A percentile compares a stretch with the other conserved stretches of the same genome.
Evolutionary conservation across 2,329 filamentous ascomycete species (phyloP).

Genomic region (Ceratocystiopsis brevicomis): DNA sequence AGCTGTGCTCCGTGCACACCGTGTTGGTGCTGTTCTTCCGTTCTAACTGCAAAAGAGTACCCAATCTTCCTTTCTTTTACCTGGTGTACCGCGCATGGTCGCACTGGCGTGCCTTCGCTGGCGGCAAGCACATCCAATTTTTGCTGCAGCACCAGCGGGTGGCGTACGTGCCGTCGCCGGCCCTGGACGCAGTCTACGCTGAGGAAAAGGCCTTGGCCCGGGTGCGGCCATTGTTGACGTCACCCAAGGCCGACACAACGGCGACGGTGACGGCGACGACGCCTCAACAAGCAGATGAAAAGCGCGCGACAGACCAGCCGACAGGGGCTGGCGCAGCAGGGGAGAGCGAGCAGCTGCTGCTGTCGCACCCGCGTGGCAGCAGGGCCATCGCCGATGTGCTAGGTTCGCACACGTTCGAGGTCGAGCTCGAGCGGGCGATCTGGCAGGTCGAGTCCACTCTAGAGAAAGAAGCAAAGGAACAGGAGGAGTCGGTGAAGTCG

Average conservation of each 20-base stretch:
- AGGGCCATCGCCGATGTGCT: slow-evolving; percentile 27
- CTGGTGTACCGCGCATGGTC: slow-evolving; percentile 81
- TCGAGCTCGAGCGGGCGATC: slow-evolving; percentile 58
- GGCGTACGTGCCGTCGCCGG: slow-evolving; percentile 41
- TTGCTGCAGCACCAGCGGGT: slow-evolving; percentile 58
- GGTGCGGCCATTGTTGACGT: slow-evolving; percentile 1
- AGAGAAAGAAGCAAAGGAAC: slow-evolving; percentile 16
- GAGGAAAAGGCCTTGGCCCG: slow-evolving; percentile 11
- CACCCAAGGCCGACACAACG: slow-evolving; percentile 10
- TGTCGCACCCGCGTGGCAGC: slow-evolving; percentile 16
- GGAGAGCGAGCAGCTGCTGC: slow-evolving; percentile 24
- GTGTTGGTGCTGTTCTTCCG: neutral
- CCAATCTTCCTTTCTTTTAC: slow-evolving; percentile 95
- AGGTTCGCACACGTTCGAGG: slow-evolving; percentile 48
- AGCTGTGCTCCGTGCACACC: neutral
- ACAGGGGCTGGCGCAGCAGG: slow-evolving; percentile 7
- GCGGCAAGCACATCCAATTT: slow-evolving; percentile 70
- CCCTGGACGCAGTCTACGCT: slow-evolving; percentile 57
- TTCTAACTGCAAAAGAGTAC: slow-evolving; percentile 36
- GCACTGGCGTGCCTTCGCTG: slow-evolving; percentile 70
- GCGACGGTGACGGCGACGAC: neutral
- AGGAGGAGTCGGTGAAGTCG: neutral
- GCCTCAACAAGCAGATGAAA: too few species aligned
- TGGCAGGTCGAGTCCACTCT: slow-evolving; percentile 47
- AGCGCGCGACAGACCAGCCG: slow-evolving; percentile 2